phyloP scores from a whole-genome alignment of 805 yeast genomes.

The Candida boleticola region DNA sequence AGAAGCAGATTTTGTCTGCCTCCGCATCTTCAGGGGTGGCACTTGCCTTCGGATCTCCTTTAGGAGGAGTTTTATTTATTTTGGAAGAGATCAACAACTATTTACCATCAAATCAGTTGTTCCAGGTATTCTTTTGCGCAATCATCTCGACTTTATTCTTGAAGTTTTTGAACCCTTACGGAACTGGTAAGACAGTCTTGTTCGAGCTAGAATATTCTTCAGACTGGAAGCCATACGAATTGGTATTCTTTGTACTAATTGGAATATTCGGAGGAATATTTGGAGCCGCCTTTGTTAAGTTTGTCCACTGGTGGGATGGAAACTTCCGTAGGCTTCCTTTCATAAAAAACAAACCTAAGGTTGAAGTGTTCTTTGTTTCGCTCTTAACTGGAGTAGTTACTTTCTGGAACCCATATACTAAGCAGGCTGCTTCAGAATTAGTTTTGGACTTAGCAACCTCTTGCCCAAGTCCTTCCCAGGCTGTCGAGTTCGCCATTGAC shows the following conservation, averaged over 20 bases:
- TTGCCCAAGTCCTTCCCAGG: constrained; percentile 25
- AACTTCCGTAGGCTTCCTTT: constrained; percentile 30
- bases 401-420: constrained; percentile 49
- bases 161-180: constrained; percentile 55
- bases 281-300: constrained; percentile 50
- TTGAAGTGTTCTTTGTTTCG: constrained; percentile 47
- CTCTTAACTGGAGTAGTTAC: constrained; percentile 45
- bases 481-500: constrained; percentile 6
- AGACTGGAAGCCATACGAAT: constrained; percentile 52
- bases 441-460: constrained; percentile 50
- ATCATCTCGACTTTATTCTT: constrained; percentile 51
- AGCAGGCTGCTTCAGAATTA: constrained; percentile 48
- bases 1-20: constrained; percentile 54
- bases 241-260: constrained; percentile 42
- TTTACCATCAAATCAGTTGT: constrained; percentile 52
- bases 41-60: constrained; percentile 58
- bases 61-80: constrained; percentile 57
- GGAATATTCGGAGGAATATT: constrained; percentile 54
- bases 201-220: constrained; percentile 50
- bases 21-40: constrained; percentile 61
- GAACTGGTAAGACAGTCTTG: constrained; percentile 56
- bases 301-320: constrained; percentile 46
- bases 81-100: constrained; percentile 58
- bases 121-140: constrained; percentile 56
- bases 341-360: constrained; percentile 36